A percentile compares a stretch with the other conserved stretches of the same genome.
These are phyloP conservation scores for Monilinia laxa DNA, from an alignment of 2,329 filamentous ascomycete species.

Conservation along the genomic window DNA sequence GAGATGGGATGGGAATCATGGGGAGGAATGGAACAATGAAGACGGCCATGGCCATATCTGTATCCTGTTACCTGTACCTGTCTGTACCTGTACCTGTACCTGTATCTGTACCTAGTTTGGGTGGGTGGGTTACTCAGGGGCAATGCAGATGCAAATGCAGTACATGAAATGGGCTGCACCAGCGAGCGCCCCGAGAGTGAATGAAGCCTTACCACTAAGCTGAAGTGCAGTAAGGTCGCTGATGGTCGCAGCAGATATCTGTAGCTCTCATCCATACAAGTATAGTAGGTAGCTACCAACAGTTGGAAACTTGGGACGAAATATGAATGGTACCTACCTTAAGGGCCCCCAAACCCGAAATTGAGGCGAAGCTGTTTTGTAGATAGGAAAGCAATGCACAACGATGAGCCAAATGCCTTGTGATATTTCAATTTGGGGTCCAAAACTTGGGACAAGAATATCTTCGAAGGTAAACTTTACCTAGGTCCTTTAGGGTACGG, in stretches of 20 bases:
- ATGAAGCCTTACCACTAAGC: constrained; percentile 16
- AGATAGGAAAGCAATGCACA: neutral
- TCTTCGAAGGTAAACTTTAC: neutral
- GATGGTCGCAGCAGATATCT: constrained; percentile 14
- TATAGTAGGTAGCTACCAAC: constrained; percentile 11
- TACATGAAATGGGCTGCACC: constrained; percentile 16
- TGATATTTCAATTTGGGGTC: constrained; percentile 13
- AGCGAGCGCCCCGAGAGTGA: constrained; percentile 9
- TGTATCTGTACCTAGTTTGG: neutral
- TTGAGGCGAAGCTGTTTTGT: constrained; percentile 15
- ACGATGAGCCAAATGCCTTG: constrained; percentile 15
- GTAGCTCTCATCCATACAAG: constrained; percentile 8
- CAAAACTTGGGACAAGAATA: constrained; percentile 1
- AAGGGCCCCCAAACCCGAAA: constrained; percentile 6
- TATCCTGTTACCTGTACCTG: constrained; percentile 15
- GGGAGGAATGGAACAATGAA: neutral
- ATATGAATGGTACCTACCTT: neutral
- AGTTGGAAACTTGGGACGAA: constrained; percentile 22
- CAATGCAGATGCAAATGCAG: constrained; percentile 20
- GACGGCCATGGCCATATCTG: constrained; percentile 9
- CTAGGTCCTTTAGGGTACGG: constrained; percentile 1
- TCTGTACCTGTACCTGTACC: constrained; percentile 1
- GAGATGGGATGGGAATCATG: constrained; percentile 7
- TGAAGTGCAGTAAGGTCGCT: constrained; percentile 18
- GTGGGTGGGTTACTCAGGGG: constrained; percentile 15